Evolutionary conservation across 1,139 yeast species (phyloP).

Genomic region (Kodamaea anthophila): DNA sequence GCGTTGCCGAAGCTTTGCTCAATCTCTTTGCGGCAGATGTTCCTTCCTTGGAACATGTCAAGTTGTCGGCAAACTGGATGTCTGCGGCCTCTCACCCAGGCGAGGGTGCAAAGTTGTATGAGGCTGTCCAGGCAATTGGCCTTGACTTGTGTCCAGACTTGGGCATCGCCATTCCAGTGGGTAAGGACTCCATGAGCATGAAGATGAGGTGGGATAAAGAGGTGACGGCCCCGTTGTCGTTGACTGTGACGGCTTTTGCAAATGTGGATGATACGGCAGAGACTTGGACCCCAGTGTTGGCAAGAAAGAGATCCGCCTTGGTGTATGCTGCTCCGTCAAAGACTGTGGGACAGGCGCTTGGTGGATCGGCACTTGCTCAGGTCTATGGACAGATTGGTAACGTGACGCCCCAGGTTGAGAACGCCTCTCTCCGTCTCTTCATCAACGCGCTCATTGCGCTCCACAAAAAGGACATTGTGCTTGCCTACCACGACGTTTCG

Average conservation of each 20-base stretch:
- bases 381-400: conserved; percentile 85
- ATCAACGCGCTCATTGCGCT: conserved; percentile 62
- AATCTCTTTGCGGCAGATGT: conserved; percentile 90
- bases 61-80: conserved; percentile 99
- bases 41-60: conserved; percentile 65
- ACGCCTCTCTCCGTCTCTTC: conserved; percentile 58
- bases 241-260: conserved; percentile 86
- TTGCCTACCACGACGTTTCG: conserved; percentile 93
- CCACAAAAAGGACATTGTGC: conserved; percentile 63
- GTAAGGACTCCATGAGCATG: conserved; percentile 99
- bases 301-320: conserved; percentile 46
- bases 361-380: conserved; percentile 94
- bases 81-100: conserved; percentile 94
- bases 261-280: conserved; percentile 79
- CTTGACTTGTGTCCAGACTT: conserved; percentile 89
- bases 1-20: conserved; percentile 90
- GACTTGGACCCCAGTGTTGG: conserved; percentile 93
- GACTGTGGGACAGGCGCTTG: conserved; percentile 51
- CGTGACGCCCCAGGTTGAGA: conserved; percentile 74
- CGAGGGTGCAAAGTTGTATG: conserved; percentile 92
- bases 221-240: conserved; percentile 92
- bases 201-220: conserved; percentile 97
- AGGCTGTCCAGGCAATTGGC: conserved; percentile 96
- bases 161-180: conserved; percentile 92
- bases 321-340: conserved; percentile 79